Base-by-base conservation (phyloP, 805 yeast species). In the Barnettozyma pratensis region DNA sequence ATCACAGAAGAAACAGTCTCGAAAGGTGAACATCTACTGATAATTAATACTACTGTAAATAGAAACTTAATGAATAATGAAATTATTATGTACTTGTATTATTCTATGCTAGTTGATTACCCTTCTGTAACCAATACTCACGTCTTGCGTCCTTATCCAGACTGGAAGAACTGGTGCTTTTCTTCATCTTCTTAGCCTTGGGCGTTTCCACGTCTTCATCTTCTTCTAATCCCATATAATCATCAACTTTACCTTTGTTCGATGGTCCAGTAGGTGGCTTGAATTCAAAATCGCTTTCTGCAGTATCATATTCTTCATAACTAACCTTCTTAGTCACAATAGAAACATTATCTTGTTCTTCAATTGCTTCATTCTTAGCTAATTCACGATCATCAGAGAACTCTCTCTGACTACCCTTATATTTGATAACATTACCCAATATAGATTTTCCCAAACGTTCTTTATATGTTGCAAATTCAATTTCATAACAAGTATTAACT, bases 391-490 rank as follows among this genome's bases (percentile, higher is more conserved):
- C 92, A 65, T 87, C 94, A 44, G 77, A 80, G 62, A 87, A 87
- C 61, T 85, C 89, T 63, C 96, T 72, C 56, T 76, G 80, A 54
- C 79, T 80, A 7, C 96, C 96, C 50, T 75, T 79, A 61, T 81
- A 84, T 58, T 80, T 82, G 51, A 88, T 85, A 12, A 87, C 84
- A 53, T 85, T 87, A 3, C 96, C 96, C 47, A 89, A 67, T 6
- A 89, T 82, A 56, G 88, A 84, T 64, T 78, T 79, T 0, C 89
- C 91, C 6, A 81, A 56, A 50, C 96, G 69, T 46, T 77, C 74
- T 57, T 79, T 83, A 59, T 83, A 85, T 0, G 87, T 71, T 0
- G 88, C 80, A 11, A 69, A 65, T 57, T 87, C 77, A 66, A 89
- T 68, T 41, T 81, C 87, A 64, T 83, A 88, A 62, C 96, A 87